Evolutionary conservation across 208 protist species (phyloP), one percentile per base, ranked within the genome.

Genomic region (Crithidia bombi): DNA sequence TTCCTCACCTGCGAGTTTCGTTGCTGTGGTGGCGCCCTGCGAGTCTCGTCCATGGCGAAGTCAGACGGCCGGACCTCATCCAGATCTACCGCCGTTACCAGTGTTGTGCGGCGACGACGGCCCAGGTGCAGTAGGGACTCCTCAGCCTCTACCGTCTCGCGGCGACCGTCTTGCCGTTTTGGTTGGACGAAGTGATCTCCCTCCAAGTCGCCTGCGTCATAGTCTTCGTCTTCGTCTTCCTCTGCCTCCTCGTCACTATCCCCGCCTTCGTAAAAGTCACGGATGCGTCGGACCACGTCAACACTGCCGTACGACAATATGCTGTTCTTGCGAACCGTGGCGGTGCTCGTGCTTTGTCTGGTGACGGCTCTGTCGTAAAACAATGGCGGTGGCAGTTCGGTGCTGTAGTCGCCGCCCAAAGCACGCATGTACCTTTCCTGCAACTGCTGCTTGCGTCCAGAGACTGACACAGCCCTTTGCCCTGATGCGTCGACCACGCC

Each of bases 231-330:
- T 14, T 49, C 57, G 0, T 49, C 57, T 2, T 64, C 57, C 1
- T 62, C 55, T 10, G 44, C 36, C 17, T 47, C 55, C n/a, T 62
- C 55, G 12, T 51, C 38, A 17, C 23, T 28, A 6, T 7, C 51
- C 12, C 41, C 41, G 11, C 57, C 57, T 2, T 38, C 57, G 57
- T 51, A 64, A 28, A 64, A 64, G 57, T 28, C 41, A 28, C 57
- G 57, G 21, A 64, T 64, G 38, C 28, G 41, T 3, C 57, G 57
- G 1, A 41, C 57, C 28, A 51, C 57, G 2, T 54, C 58, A 2
- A 54, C 58, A 32, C 58, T 65, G 58, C 41, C 58, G 44, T 39
- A 54, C 6, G 58, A 54, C 15, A 33, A n/a, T 5, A 54, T 0
- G 17, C 30, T 65, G 30, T 5, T 2, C 10, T n/a, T 30, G 9